Conservation (phyloP, 164 flowering plant genomes). For the Aristolochia californica region DNA sequence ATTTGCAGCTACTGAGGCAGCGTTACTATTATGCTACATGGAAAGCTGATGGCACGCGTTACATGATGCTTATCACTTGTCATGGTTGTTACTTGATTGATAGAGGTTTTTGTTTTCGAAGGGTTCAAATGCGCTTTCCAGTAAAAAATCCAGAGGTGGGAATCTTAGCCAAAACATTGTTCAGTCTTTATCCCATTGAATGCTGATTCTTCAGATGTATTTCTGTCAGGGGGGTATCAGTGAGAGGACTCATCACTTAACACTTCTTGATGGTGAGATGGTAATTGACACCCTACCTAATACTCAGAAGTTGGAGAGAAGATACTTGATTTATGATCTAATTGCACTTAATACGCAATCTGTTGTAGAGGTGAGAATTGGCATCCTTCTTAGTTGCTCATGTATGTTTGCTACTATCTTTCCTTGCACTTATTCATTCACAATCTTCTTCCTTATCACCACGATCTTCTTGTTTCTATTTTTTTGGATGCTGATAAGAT, state of each 20-base stretch:
- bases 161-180: too few species aligned
- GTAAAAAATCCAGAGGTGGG: conserved; percentile 47
- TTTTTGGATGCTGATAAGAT: too few species aligned
- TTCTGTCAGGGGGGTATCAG: conserved; percentile 22
- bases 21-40: conserved; percentile 98
- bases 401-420: too few species aligned
- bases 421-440: too few species aligned
- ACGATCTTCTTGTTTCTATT: too few species aligned
- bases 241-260: conserved; percentile 61
- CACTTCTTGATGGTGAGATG: conserved; percentile 99
- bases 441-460: too few species aligned
- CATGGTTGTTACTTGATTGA: conserved; percentile 94
- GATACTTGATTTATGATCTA: conserved; percentile 93
- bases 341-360: conserved; percentile 60
- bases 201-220: too few species aligned
- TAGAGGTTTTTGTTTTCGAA: conserved; percentile 67
- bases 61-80: conserved; percentile 84
- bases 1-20: conserved; percentile 70
- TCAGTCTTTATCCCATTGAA: too few species aligned
- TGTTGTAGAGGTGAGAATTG: conserved; percentile 63
- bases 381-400: too few species aligned
- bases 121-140: conserved; percentile 97
- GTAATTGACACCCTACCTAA: conserved; percentile 82
- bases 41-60: conserved; percentile 99
- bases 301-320: conserved; percentile 66